Conservation (phyloP, 306 rosid species). For the Prunus persica region DNA sequence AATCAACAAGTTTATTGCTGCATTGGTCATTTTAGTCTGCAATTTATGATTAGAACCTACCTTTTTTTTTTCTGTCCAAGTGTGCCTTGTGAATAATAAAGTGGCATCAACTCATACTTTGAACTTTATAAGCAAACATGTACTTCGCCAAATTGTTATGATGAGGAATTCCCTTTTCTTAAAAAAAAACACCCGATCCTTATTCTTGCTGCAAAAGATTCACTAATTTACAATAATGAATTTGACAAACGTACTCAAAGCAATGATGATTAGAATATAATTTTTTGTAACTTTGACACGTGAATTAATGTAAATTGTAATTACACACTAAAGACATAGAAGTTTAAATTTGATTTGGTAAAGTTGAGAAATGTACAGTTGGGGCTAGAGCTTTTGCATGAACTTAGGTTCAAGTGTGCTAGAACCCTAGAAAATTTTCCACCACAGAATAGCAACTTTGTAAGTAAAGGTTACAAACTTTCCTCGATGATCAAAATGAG, state of each 20-base stretch:
- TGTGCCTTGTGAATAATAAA: too few relatives aligned
- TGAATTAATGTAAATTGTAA: slow-evolving; percentile 4
- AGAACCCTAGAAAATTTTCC: slow-evolving; percentile 33
- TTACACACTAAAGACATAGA: slow-evolving; percentile 29
- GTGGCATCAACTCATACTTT: not conserved
- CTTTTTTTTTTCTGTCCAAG: too few relatives aligned
- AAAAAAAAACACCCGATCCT: not conserved
- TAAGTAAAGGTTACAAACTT: not conserved
- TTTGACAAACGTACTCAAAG: not conserved
- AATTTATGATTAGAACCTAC: too few relatives aligned
- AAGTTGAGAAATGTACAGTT: slow-evolving; percentile 10
- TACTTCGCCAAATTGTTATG: not conserved
- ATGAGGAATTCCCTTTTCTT: not conserved
- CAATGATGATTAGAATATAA: slow-evolving; percentile 32
- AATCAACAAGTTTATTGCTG: too few relatives aligned
- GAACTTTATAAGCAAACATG: not conserved
- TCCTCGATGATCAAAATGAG: slow-evolving; percentile 25
- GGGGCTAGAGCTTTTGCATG: slow-evolving; percentile 9
- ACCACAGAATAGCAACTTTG: slow-evolving; percentile 3
- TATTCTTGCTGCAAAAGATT: not conserved
- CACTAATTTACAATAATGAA: not conserved
- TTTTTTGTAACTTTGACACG: slow-evolving; percentile 23
- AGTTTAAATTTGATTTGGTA: slow-evolving; percentile 31
- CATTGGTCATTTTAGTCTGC: too few relatives aligned
- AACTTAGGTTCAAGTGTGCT: slow-evolving; percentile 26